Evolutionary conservation across 148 eudicot species (phyloP), one percentile per base, ranked within the genome.

Genomic region (Selenicereus undatus): DNA sequence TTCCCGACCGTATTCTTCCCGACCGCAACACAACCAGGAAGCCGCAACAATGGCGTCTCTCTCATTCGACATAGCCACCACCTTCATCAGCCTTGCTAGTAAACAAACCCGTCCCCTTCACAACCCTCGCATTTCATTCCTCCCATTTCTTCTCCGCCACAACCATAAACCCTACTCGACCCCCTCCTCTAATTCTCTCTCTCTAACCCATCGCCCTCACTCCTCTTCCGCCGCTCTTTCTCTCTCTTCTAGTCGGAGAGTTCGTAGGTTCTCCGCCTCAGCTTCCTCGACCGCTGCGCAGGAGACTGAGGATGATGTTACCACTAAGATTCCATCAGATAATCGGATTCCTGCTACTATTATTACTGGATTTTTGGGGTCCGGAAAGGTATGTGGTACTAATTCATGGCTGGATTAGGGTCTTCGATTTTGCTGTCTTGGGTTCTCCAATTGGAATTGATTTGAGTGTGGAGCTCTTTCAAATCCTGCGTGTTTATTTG

Each of bases 341-440:
- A 81, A 93, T 86, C 86, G 99, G 24, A 86, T 96, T 80, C 99
- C 99, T 14, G 99, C 99, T 45, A 96, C 99, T 39, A 92, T 96
- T 45, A 96, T 96, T 6, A 96, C 99, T 52, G 99, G 99, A 0
- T 96, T 96, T 80, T 78, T 96, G 78, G 99, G 99, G 26, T 96
- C 99, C 51, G 99, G 99, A 73, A 96, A 96, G 98, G 99, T 95
- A 77, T 43, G 0, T 4, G 12, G 2, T 60, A 24, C 43, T 21
- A 17, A 4, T 73, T 5, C 9, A 0, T 80, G 3, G 12, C 36
- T 65, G 12, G 12, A 12, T 65, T 10, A 74, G 27, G 27, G 35
- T 4, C 48, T 35, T 17, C 0, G 13, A 22, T 39, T 64, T 45
- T 72, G 50, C 30, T 74, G 26, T 62, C 17, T n/a, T 51, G 27